phyloP scores from a whole-genome alignment of 202 grass and related monocot genomes.

The Bolboschoenoplectus hybrid region DNA sequence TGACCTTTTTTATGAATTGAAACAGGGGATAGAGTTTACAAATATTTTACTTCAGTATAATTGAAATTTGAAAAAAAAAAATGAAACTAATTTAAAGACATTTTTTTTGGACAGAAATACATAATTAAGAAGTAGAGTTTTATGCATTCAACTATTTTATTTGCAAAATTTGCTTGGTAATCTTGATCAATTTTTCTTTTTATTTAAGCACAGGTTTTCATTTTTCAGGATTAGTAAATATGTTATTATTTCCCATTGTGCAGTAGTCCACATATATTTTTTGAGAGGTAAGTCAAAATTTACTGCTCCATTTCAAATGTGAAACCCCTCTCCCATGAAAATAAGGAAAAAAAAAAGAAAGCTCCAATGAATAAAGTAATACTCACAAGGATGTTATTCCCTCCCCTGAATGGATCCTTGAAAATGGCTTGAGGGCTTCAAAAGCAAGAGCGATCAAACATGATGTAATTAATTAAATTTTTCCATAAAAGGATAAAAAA shows the following conservation, averaged over 20 bases:
- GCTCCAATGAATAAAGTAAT: not conserved
- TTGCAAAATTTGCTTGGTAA: not conserved
- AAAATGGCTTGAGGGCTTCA: slow-evolving; percentile 80
- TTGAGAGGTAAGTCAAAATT: not conserved
- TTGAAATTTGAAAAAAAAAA: not conserved
- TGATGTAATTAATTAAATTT: not conserved
- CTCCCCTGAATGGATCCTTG: slow-evolving; percentile 85
- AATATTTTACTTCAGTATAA: not conserved
- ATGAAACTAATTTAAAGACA: not conserved
- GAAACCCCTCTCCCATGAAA: not conserved
- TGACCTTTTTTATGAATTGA: slow-evolving; percentile 50
- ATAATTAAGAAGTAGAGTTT: not conserved
- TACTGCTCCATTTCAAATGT: not conserved
- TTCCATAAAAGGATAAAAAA: slow-evolving; percentile 11
- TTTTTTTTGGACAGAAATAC: not conserved
- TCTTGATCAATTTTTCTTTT: not conserved
- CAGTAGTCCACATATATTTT: not conserved
- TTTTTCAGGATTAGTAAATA: not conserved
- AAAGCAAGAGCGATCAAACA: not conserved
- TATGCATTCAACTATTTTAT: not conserved
- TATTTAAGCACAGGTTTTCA: not conserved
- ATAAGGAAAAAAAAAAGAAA: not conserved
- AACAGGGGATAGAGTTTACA: not conserved
- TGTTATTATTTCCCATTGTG: not conserved
- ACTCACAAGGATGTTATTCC: slow-evolving; percentile 76